phyloP scores from a whole-genome alignment of 495 filamentous ascomycete species.

The Stereocaulon alpinum region DNA sequence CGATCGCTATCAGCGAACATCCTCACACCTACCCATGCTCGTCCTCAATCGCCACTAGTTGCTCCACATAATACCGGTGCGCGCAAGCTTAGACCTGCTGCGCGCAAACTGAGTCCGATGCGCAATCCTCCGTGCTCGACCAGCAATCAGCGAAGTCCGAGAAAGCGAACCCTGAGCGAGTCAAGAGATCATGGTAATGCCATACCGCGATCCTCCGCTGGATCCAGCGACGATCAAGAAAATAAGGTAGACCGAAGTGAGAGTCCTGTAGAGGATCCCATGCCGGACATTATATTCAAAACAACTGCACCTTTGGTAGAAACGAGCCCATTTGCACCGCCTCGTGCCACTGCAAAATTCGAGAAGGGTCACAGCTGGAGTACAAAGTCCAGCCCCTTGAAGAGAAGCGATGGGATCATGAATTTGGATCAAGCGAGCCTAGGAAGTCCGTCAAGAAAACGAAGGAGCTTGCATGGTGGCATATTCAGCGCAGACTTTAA shows the following conservation, averaged over 20 bases:
- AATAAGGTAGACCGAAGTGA: constrained; percentile 13
- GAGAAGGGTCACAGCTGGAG: constrained; percentile 30
- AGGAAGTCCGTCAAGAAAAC: constrained; percentile 80
- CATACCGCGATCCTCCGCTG: constrained; percentile 32
- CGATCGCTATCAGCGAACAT: constrained; percentile 33
- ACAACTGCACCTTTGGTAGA: constrained; percentile 7
- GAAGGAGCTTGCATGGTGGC: constrained; percentile 67
- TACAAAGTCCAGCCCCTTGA: constrained; percentile 71
- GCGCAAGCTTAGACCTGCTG: constrained; percentile 36
- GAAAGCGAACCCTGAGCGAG: constrained; percentile 61
- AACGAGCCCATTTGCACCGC: constrained; percentile 35
- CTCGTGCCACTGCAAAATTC: constrained; percentile 37
- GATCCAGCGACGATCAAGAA: constrained; percentile 25
- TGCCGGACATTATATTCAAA: constrained; percentile 20
- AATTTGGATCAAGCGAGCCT: constrained; percentile 64
- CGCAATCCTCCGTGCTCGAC: constrained; percentile 40
- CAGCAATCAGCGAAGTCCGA: constrained; percentile 62
- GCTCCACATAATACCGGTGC: constrained; percentile 44
- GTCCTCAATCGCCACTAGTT: constrained; percentile 36
- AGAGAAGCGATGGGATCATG: constrained; percentile 85
- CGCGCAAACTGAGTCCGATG: constrained; percentile 38
- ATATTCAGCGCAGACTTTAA: constrained; percentile 52
- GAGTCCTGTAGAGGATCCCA: constrained; percentile 26
- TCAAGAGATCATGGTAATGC: constrained; percentile 63
- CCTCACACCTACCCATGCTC: constrained; percentile 20